Evolutionary conservation across 169 alveolate species (phyloP), one percentile per base, ranked within the genome.

Genomic region (Plasmodium blacklocki): DNA sequence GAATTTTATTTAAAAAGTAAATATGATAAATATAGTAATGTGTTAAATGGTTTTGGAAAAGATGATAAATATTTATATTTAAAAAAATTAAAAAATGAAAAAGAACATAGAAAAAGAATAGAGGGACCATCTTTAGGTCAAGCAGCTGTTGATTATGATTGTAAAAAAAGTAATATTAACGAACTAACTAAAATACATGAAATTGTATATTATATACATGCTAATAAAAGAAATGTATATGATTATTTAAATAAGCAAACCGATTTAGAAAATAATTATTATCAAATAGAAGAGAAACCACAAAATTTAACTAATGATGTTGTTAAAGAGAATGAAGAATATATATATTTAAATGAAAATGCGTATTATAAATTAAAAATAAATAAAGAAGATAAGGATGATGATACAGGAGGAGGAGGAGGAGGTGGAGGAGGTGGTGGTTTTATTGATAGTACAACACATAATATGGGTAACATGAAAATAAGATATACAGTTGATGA

Each of bases 251-350:
- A 68, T 18, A 80, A 80, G 39, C 90, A 80, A 66, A 80, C 73
- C 0, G 90, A 80, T 80, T 67, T 80, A 68, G 90, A 80, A 62
- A 80, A 80, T 59, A 80, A 58, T 43, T 80, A 80, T 67, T 80
- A 80, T 80, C 90, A 80, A 71, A 80, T 80, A 26, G 90, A 80
- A n/a, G 90, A 80, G 64, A 80, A 67, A 49, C 90, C 90, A 14
- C 58, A 49, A 43, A 59, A 62, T 18, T 12, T 80, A 23, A 15
- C 83, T 14, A 8, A 72, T 3, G 58, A 67, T 80, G 3, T 80
- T 43, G 52, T 80, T 45, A 80, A 45, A 39, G 72, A 80, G 14
- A 80, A 80, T 80, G 90, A 80, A 54, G 90, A 80, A 11, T 80
- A 80, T 39, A 58, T 80, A 9, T 80, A 80, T 49, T 26, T 80